Base-by-base conservation (phyloP, 257 asterid species). In the Henckelia pumila region DNA sequence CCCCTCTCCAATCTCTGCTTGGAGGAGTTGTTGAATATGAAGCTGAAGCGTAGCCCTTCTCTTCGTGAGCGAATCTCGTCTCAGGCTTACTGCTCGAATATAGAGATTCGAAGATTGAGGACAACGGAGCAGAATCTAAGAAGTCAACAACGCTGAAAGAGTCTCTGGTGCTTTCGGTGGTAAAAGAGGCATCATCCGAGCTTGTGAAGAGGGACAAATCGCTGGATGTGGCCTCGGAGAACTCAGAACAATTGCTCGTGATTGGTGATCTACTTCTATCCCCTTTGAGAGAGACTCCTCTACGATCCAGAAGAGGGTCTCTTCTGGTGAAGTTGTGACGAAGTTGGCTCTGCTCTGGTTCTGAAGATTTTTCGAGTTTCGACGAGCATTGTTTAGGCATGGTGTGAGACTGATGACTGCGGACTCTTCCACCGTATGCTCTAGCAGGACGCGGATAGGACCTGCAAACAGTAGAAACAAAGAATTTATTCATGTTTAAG, bases 151-250 rank as follows among this genome's bases (percentile, higher is more conserved):
- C 77, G 77, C 95, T 89, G 74, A 88, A 84, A 2, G 96, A 91
- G 82, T 91, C 93, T 63, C 93, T 75, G 7, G 97, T 82, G 75
- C 97, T 86, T 75, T 91, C 97, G 0, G 95, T 86, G 0, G 97
- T 86, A 60, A 88, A 88, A 26, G 96, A 88, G 5, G 95, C 86
- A 67, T 88, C 96, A 20, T 88, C 93, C 16, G 96, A 88, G 93
- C 91, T 83, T 6, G 95, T 88, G 67, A 84, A 83, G 23, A 79
- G 76, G 72, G 95, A 88, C 85, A 91, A 85, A 17, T 85, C 95
- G 78, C 92, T 89, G 6, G 90, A 80, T 5, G 85, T 66, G 3
- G 84, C 81, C 13, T 89, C 95, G 19, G 92, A 76, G 64, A 80
- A 83, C 71, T 79, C 89, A 0, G 81, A 67, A 52, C 64, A 75